These are phyloP conservation scores for Podaxis sp. DNA, from an alignment of 768 basidiomycete species.

Conservation along the genomic window DNA sequence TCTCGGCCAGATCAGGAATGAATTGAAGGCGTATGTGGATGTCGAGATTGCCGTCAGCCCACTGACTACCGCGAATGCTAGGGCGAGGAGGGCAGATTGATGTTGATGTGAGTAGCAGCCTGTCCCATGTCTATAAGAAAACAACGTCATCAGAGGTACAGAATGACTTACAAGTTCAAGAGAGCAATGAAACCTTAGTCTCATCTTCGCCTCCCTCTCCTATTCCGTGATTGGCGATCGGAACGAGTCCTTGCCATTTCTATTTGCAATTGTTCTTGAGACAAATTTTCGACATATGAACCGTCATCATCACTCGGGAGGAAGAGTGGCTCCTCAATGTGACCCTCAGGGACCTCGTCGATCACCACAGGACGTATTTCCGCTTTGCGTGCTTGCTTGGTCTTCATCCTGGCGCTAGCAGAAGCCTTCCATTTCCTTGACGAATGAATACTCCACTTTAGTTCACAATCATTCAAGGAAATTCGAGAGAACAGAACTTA, in stretches of 20 bases:
- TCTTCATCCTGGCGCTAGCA: background rate
- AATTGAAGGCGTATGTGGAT: background rate
- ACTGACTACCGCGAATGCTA: no score
- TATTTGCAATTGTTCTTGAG: slow-evolving; percentile 29
- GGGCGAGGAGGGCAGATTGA: background rate
- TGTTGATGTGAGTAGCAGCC: background rate
- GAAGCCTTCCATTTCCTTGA: slow-evolving; percentile 19
- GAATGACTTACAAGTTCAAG: background rate
- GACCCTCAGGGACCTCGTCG: background rate
- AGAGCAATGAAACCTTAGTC: background rate
- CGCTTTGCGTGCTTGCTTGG: slow-evolving; percentile 1
- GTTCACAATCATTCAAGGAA: background rate
- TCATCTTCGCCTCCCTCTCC: slow-evolving; percentile 24
- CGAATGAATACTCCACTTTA: background rate
- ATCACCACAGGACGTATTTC: background rate
- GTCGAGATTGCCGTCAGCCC: background rate
- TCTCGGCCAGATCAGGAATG: background rate
- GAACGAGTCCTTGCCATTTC: background rate
- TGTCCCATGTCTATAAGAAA: background rate
- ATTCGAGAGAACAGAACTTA: slow-evolving; percentile 29
- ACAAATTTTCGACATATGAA: background rate
- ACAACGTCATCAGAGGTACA: background rate
- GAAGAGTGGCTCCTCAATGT: background rate
- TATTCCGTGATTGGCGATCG: slow-evolving; percentile 17
- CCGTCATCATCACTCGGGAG: slow-evolving; percentile 12